Evolutionary conservation across 257 asterid species (phyloP), one percentile per base, ranked within the genome.

Genomic region (Solanum sitiens): DNA sequence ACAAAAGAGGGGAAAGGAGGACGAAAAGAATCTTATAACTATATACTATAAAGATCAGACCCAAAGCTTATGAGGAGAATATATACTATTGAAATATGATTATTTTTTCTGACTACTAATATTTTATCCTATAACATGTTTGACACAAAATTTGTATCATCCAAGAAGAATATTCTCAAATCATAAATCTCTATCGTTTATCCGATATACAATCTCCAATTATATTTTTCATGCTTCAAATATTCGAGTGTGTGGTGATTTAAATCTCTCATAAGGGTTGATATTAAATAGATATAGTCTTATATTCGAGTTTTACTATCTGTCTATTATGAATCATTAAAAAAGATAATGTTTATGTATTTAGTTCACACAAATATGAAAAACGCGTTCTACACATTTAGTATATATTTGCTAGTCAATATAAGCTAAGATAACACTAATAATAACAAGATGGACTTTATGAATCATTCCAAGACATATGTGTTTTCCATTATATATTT

Each of bases 401-500:
- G 9, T 20, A 73, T 20, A 35, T 73, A 9, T 2, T 16, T 33
- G 23, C 21, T 42, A 13, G 53, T 75, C 23, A 75, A 40, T 75
- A 40, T 14, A 53, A 18, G 11, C 59, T 76, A 8, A 45, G 39
- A 27, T 45, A 25, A 3, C 67, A 25, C 10, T 79, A 25, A 45
- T 44, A 25, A 42, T 79, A 25, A 44, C 25, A 79, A 45, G 65
- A 45, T 27, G 84, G 67, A 45, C 63, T 25, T 79, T 27, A 79
- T 27, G 85, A 45, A 79, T 79, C 67, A 79, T 79, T 79, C 85
- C 67, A 45, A 79, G 85, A 27, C 67, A 15, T 11, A 0, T 45
- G 85, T 79, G 67, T 79, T 79, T 79, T 79, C 85, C 85, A 79
- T 79, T 79, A 79, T 79, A 45, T 7, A 76, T 10, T 1, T 77